phyloP scores from a whole-genome alignment of 2,329 filamentous ascomycete genomes.

The Waltergamsia citrina region DNA sequence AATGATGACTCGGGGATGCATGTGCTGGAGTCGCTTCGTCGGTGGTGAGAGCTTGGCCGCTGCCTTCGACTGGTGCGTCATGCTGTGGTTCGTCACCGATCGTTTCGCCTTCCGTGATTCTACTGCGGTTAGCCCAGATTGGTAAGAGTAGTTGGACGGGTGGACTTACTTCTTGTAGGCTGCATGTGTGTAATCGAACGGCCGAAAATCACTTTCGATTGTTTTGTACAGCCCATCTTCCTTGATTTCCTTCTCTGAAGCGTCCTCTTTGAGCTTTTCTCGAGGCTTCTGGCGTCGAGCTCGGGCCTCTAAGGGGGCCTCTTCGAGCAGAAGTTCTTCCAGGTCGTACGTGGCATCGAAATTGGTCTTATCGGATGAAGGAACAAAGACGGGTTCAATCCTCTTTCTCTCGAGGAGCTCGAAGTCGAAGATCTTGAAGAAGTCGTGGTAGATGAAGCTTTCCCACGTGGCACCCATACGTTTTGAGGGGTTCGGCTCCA shows the following conservation, averaged over 20 bases:
- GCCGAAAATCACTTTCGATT: slow-evolving; percentile 89
- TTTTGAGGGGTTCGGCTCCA: slow-evolving; percentile 71
- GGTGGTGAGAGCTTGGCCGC: slow-evolving; percentile 41
- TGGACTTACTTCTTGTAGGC: slow-evolving; percentile 61
- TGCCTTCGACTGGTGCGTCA: slow-evolving; percentile 1
- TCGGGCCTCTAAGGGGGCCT: slow-evolving; percentile 87
- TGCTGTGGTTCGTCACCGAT: slow-evolving; percentile 7
- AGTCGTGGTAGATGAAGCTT: slow-evolving; percentile 78
- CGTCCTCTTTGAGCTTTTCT: slow-evolving; percentile 85
- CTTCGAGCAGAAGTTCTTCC: slow-evolving; percentile 86
- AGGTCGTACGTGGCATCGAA: slow-evolving; percentile 98
- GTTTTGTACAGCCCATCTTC: slow-evolving; percentile 90
- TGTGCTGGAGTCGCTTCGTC: slow-evolving; percentile 36
- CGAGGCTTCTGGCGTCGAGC: slow-evolving; percentile 89
- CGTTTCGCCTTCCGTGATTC: slow-evolving; percentile 23
- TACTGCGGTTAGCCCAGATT: slow-evolving; percentile 8
- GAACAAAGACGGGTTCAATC: slow-evolving; percentile 83
- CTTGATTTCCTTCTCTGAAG: slow-evolving; percentile 87
- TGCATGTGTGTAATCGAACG: slow-evolving; percentile 87
- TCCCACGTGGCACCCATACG: slow-evolving; percentile 83
- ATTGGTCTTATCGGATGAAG: slow-evolving; percentile 96
- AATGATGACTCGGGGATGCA: slow-evolving; percentile 8
- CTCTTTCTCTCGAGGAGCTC: slow-evolving; percentile 74
- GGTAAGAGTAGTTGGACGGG: neutral
- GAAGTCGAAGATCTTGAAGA: slow-evolving; percentile 84